Base-by-base conservation (phyloP, 805 yeast genomes). In the Tetrapisispora iriomotensis region DNA sequence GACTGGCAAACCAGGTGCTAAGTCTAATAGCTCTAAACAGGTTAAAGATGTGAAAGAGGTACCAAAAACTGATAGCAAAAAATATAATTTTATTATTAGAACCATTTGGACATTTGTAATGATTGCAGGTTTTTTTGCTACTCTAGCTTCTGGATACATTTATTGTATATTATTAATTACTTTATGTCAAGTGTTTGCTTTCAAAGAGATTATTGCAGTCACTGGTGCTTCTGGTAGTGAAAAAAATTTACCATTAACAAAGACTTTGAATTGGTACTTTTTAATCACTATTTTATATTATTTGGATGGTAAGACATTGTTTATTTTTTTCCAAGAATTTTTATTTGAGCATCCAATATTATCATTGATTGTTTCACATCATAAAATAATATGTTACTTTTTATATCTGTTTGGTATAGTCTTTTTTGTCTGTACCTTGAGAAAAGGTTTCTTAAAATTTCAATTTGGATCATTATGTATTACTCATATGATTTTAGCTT, bases 391-490 rank as follows among this genome's bases (percentile, higher is more conserved):
- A 41, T 74, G 87, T 44, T 92, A 92, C 61, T 75, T 86, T 50
- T 63, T 88, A 40, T 92, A 86, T 62, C 77, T 88, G 39, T 66
- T 80, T 39, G 97, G 97, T 2, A 82, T 92, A 62, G 82, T 92
- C 37, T 75, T 86, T 48, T 92, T 92, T 58, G 96, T 92, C 42
- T 75, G 82, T 50, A 82, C 94, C 34, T 70, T 92, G 56, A 82
- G 87, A 53, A 88, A 83, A 59, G 96, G 95, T 17, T 82, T 77
- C 61, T 77, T 86, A 58, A 81, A 77, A 60, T 87, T 85, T 66
- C 98, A 92, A 65, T 90, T 90, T 67, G 86, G 90, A 17, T 96
- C 92, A 56, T 74, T 92, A 49, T 85, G 95, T 61, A 75, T 83
- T 44, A 88, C 97, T 4, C 96, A 90, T 59, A 86, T 92, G 95